A percentile compares a stretch with the other conserved stretches of the same genome.
Evolutionary conservation across 1,139 yeast genomes (phyloP).

Genomic region (Yamadazyma triangularis): DNA sequence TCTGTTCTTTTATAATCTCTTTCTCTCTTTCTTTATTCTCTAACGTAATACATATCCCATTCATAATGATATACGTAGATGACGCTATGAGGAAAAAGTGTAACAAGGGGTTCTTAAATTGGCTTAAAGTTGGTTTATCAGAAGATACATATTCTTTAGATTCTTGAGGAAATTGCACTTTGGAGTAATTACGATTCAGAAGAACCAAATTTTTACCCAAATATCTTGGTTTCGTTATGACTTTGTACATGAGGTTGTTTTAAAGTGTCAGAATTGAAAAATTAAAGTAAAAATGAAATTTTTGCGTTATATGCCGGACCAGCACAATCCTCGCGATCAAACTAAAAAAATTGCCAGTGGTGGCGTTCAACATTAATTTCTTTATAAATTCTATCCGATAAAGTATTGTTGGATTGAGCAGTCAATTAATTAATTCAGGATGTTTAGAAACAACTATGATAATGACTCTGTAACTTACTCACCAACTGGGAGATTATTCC

Average conservation of each 20-base stretch:
- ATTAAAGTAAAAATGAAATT: too few species aligned
- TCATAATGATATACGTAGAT: constrained; percentile 33
- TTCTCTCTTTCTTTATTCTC: constrained; percentile 29
- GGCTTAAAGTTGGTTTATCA: constrained; percentile 30
- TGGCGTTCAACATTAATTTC: too few species aligned
- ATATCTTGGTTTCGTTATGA: too few species aligned
- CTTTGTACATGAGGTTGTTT: too few species aligned
- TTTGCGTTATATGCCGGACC: too few species aligned
- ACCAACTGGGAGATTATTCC: constrained; percentile 95
- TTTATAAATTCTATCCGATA: too few species aligned
- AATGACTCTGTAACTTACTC: constrained; percentile 97
- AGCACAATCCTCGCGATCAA: too few species aligned
- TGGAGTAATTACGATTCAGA: too few species aligned
- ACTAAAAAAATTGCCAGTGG: too few species aligned
- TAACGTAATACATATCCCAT: constrained; percentile 28
- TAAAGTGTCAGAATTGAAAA: too few species aligned
- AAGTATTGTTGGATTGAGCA: too few species aligned
- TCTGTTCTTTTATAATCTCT: constrained; percentile 20
- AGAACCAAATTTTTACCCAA: too few species aligned
- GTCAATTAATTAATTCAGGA: constrained; percentile 6
- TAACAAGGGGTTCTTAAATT: constrained; percentile 35
- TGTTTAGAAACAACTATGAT: constrained; percentile 97
- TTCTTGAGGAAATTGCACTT: constrained; percentile 9
- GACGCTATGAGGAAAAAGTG: constrained; percentile 41
- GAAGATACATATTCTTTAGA: neutral